Percentiles rank a stretch among this genome's conserved stretches.
phyloP scores from a whole-genome alignment of 306 rosid species.

The Acacia crassicarpa region DNA sequence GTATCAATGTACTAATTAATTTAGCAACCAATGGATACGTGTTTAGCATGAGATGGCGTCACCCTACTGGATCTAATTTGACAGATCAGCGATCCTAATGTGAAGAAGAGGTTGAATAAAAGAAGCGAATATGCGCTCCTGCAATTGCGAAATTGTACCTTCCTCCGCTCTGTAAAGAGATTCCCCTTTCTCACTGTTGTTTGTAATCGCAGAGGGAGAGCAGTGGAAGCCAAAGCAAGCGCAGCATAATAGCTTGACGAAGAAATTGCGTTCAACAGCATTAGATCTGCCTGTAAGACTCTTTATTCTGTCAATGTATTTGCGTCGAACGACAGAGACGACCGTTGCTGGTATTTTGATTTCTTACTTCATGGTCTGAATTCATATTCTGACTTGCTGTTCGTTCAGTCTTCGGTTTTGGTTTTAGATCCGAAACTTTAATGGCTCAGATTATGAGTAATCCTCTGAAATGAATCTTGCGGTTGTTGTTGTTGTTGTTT shows the following conservation, averaged over 20 bases:
- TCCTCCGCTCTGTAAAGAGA: neutral
- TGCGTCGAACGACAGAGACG: neutral
- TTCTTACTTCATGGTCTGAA: neutral
- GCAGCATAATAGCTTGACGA: conserved; percentile 2
- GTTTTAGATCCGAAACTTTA: conserved; percentile 4
- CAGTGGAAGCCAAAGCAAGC: neutral
- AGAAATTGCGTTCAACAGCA: conserved; percentile 29
- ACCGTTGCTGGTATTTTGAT: neutral
- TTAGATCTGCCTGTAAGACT: conserved; percentile 30
- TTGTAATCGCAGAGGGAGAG: conserved; percentile 7
- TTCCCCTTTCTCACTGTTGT: conserved; percentile 10
- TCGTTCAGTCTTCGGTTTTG: neutral
- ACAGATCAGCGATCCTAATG: neutral
- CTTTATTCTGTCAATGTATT: neutral
- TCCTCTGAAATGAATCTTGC: neutral
- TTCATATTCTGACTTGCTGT: conserved; percentile 1
- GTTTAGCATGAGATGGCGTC: conserved; percentile 30
- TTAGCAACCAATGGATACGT: conserved; percentile 30
- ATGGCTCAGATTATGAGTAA: neutral
- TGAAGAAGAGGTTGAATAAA: neutral
- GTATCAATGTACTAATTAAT: no score
- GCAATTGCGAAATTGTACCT: neutral
- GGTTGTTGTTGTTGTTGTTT: no score
- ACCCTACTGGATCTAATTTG: conserved; percentile 19
- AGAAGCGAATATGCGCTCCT: neutral